phyloP scores from a whole-genome alignment of 371 early-diverging fungal species.

The Cokeromyces recurvatus region DNA sequence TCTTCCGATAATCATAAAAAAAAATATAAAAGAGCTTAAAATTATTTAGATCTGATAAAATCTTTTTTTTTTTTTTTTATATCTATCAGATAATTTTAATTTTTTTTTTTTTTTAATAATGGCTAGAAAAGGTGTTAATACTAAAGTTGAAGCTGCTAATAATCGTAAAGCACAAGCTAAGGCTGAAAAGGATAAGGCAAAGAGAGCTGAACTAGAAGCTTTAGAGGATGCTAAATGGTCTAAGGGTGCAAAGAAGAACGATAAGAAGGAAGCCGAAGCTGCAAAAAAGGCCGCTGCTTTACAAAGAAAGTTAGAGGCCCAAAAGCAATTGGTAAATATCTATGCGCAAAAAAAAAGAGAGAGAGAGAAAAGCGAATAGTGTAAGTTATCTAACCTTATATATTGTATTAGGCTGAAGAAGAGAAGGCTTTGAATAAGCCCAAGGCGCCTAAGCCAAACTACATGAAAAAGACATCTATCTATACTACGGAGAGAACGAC shows the following conservation, averaged over 20 bases:
- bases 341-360: no score
- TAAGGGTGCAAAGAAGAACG: constrained; percentile 67
- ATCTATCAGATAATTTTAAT: not conserved
- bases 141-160: constrained; percentile 63
- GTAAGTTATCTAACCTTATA: no score
- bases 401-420: constrained; percentile 43
- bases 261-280: constrained; percentile 67
- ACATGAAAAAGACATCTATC: constrained; percentile 6
- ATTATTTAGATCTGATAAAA: constrained; percentile 14
- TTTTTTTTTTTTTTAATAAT: constrained; percentile 10
- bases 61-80: constrained; percentile 2
- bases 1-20: no score
- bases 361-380: no score
- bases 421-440: constrained; percentile 31
- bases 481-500: constrained; percentile 17
- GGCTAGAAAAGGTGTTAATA: constrained; percentile 42
- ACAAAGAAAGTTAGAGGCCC: constrained; percentile 19
- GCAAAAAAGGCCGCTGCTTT: constrained; percentile 44
- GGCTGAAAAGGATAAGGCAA: constrained; percentile 57
- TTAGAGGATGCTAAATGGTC: constrained; percentile 66
- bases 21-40: no score
- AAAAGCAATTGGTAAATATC: constrained; percentile 28
- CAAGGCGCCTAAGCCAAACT: constrained; percentile 28
- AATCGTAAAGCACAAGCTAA: constrained; percentile 66
- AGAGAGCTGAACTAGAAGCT: constrained; percentile 51